Evolutionary conservation across 208 protist genomes (phyloP), one percentile per base, ranked within the genome.

Genomic region (Blastocrithidia nonstop): DNA sequence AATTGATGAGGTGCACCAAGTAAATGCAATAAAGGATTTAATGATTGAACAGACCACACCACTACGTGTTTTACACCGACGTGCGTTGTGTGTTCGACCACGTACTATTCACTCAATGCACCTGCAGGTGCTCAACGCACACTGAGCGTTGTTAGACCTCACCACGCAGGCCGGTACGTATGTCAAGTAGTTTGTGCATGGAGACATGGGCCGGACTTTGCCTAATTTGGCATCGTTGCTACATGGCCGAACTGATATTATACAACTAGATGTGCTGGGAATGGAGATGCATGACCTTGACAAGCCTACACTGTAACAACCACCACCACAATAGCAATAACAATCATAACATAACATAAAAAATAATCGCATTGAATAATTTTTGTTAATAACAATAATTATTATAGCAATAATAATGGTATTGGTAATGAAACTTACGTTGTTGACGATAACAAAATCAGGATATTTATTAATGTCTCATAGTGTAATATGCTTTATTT

Each of bases 161-260:
- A 80, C 79, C 52, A 95, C 92, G 1, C 72, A 90, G 57, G 93
- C 94, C 1, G 96, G 96, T 8, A 97, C 94, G 3, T 98, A 98
- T 62, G 87, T 98, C 43, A 98, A 98, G 66, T 95, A 98, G 73
- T 98, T 98, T 75, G 90, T 97, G 16, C 88, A 98, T 53, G 91
- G 94, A 15, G 96, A 98, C 53, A 72, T 95, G 51, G 95, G 94
- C 11, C 70, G 95, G 29, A 98, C 95, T 4, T 50, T 38, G 6
- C 94, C 95, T 16, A 72, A 70, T 46, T 41, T 97, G 9, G 81
- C 79, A 13, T 57, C 48, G 19, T 43, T 97, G 44, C 63, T 98
- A 15, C 59, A 67, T 35, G 61, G 61, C 20, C 54, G 69, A 7
- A 76, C 71, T 21, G 83, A 93, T 50, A 96, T 98, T 22, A 54